Evolutionary conservation across 768 basidiomycete species (phyloP).

Genomic region (Coprinopsis marcescibilis): DNA sequence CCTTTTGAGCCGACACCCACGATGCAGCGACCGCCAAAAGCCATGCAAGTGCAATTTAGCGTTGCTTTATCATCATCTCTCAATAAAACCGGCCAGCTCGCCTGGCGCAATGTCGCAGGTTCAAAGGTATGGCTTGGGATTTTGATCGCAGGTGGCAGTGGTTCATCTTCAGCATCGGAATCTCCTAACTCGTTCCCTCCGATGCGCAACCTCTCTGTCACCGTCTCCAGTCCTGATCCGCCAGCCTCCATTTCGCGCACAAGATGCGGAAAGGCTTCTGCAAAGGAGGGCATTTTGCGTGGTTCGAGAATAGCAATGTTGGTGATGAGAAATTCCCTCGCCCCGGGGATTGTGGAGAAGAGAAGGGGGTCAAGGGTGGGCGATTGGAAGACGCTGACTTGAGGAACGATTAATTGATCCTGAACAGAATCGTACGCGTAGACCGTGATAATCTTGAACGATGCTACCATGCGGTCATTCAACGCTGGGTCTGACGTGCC

Average conservation of each 20-base stretch:
- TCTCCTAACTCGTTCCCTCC: not conserved
- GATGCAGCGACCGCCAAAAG: slow-evolving; percentile 35
- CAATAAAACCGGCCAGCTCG: slow-evolving; percentile 19
- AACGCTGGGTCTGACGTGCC: not conserved
- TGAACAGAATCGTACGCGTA: slow-evolving; percentile 36
- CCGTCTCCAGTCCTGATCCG: slow-evolving; percentile 1
- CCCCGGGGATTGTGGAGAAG: slow-evolving; percentile 34
- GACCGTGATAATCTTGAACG: slow-evolving; percentile 57
- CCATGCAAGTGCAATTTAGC: slow-evolving; percentile 38
- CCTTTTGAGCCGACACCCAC: slow-evolving; percentile 35
- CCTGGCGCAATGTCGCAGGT: not conserved
- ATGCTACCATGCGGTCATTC: slow-evolving; percentile 34
- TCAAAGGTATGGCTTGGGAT: no score
- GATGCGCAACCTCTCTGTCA: not conserved
- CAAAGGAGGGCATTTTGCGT: slow-evolving; percentile 36
- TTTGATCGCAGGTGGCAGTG: slow-evolving; percentile 12
- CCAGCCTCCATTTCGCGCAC: slow-evolving; percentile 14
- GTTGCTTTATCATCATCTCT: slow-evolving; percentile 15
- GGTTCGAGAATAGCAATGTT: slow-evolving; percentile 43
- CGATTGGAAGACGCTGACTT: slow-evolving; percentile 39
- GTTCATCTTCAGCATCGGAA: not conserved
- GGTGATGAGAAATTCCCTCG: slow-evolving; percentile 35
- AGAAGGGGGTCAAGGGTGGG: slow-evolving; percentile 49
- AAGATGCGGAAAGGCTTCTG: slow-evolving; percentile 23
- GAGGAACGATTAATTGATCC: slow-evolving; percentile 27